phyloP scores from a whole-genome alignment of 2,329 filamentous ascomycete genomes.

The Alternaria sp. region DNA sequence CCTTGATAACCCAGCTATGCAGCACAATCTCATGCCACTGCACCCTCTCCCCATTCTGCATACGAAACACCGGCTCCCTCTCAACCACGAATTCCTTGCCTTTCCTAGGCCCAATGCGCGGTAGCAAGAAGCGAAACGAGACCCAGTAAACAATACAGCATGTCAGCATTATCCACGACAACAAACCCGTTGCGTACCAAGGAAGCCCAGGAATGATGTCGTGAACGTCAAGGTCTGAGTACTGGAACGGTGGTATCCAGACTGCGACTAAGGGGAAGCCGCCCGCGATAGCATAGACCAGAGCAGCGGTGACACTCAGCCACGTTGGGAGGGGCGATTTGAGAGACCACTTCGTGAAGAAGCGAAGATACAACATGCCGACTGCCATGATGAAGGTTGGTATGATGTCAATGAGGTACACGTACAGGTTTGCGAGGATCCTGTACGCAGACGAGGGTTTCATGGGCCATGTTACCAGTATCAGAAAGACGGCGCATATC shows the following conservation, averaged over 20 bases:
- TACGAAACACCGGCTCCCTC: background rate
- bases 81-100: background rate
- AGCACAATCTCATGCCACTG: background rate
- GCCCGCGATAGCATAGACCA: background rate
- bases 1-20: background rate
- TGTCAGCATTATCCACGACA: background rate
- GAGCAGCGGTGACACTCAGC: background rate
- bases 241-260: background rate
- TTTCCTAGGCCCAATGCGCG: background rate
- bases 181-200: background rate
- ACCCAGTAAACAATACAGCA: background rate
- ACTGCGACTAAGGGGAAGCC: background rate
- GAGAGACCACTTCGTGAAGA: background rate
- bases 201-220: background rate
- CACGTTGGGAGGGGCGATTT: background rate
- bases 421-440: background rate
- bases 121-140: background rate
- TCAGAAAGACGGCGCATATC: background rate
- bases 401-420: background rate
- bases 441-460: background rate
- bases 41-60: background rate
- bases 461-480: background rate
- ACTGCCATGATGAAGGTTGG: background rate
- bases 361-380: background rate
- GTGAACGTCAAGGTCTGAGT: background rate